Evolutionary conservation across 2,329 filamentous ascomycete genomes (phyloP), one percentile per base, ranked within the genome.

Genomic region (Hypoxylon sp.): DNA sequence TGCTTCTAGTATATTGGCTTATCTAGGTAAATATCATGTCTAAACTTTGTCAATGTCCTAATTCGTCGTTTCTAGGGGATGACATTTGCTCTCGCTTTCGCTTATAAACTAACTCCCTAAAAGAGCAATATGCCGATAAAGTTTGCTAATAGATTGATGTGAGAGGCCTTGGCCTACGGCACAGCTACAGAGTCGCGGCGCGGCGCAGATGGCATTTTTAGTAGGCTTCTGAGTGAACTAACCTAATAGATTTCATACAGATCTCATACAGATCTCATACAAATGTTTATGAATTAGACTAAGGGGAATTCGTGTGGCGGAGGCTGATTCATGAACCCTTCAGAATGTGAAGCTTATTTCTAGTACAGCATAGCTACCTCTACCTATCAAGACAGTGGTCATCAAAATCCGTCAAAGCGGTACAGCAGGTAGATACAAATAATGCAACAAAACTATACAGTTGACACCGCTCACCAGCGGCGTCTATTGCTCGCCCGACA

Each of bases 391-490:
- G 35, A 60, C 13, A 10, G 35, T 17, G 13, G 13, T 35, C 51
- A 42, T 39, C 48, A 39, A 55, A 59, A 42, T 32, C 44, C 50
- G 19, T 53, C 39, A 21, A 44, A 35, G 15, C 42, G 21, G 42
- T 24, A 32, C 8, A 27, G 31, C 53, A 52, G 6, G 24, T 27
- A 27, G 6, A 52, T 59, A 53, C 42, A 48, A 55, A 46, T 53
- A 37, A 56, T 67, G 65, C 67, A 67, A 56, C 48, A 64, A 54
- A 35, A 47, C 51, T 24, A 39, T 50, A 46, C 24, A 42, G 21
- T 27, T 24, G 17, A 35, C 53, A 27, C 57, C 17, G 35, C 55
- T 11, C 29, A 10, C 31, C 19, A 52, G 24, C 46, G 47, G 32
- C 52, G 21, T 39, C 19, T 29, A 11, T 32, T 52, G 47, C 56